phyloP scores from a whole-genome alignment of 1,139 yeast genomes.

The Yamadazyma atlantica region DNA sequence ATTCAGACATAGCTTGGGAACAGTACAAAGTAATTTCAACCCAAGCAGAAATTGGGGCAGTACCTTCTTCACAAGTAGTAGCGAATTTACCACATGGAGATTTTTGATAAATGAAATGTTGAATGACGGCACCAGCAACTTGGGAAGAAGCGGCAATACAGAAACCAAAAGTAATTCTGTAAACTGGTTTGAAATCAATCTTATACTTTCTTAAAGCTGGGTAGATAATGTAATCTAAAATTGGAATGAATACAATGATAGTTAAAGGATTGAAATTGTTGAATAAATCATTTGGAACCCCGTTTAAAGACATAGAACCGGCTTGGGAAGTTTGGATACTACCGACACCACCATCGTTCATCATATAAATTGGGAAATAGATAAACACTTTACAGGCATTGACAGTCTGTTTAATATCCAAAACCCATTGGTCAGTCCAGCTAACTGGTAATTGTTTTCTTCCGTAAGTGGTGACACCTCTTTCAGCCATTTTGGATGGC shows the following conservation, averaged over 20 bases:
- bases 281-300: constrained; percentile 72
- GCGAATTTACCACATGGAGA: constrained; percentile 45
- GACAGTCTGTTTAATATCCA: constrained; percentile 58
- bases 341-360: constrained; percentile 67
- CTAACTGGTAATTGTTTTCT: constrained; percentile 27
- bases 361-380: constrained; percentile 62
- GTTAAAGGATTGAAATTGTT: constrained; percentile 69
- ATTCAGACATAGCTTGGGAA: constrained; percentile 64
- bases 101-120: constrained; percentile 31
- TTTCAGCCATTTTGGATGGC: constrained; percentile 47
- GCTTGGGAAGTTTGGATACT: constrained; percentile 65
- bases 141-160: constrained; percentile 36
- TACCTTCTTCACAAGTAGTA: constrained; percentile 47
- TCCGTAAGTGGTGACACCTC: constrained; percentile 32
- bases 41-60: constrained; percentile 60
- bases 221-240: constrained; percentile 56
- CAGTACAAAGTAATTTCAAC: constrained; percentile 50
- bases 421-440: constrained; percentile 60
- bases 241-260: constrained; percentile 62
- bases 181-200: constrained; percentile 37
- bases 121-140: constrained; percentile 42
- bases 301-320: constrained; percentile 62
- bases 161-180: constrained; percentile 39
- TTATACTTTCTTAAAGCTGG: constrained; percentile 55
- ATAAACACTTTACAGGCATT: constrained; percentile 61